Percentiles rank a stretch among this genome's conserved stretches.
phyloP scores from a whole-genome alignment of 306 rosid genomes.

The Hylodesmum podocarpum region DNA sequence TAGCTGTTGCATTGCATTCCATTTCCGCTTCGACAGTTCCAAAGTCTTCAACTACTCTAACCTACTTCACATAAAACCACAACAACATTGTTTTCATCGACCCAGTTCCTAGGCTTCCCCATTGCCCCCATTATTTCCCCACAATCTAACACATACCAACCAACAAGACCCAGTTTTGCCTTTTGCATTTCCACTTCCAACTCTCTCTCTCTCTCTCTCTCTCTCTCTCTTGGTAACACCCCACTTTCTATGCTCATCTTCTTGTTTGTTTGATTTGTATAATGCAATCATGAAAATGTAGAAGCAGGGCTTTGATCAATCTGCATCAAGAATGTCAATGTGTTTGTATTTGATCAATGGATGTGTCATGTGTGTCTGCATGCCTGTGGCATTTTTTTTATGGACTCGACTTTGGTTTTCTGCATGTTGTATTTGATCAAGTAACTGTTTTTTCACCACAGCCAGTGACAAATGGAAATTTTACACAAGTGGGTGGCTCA shows the following conservation, averaged over 20 bases:
- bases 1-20: background rate
- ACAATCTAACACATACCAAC: background rate
- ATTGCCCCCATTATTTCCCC: background rate
- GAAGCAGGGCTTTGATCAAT: background rate
- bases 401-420: background rate
- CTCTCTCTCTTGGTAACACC: conserved; percentile 45
- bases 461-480: background rate
- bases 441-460: background rate
- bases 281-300: background rate
- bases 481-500: background rate
- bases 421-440: background rate
- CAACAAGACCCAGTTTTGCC: background rate
- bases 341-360: conserved; percentile 19
- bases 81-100: conserved; percentile 47
- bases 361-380: background rate
- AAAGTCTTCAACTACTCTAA: conserved; percentile 28
- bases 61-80: conserved; percentile 28
- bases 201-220: conserved; percentile 12
- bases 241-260: background rate
- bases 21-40: conserved; percentile 30
- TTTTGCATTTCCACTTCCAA: background rate
- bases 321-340: background rate
- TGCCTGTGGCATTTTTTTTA: background rate
- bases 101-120: conserved; percentile 17
- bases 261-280: background rate